These are phyloP conservation scores for Solanum chmielewskii DNA, from an alignment of 257 asterid species.

Conservation along the genomic window DNA sequence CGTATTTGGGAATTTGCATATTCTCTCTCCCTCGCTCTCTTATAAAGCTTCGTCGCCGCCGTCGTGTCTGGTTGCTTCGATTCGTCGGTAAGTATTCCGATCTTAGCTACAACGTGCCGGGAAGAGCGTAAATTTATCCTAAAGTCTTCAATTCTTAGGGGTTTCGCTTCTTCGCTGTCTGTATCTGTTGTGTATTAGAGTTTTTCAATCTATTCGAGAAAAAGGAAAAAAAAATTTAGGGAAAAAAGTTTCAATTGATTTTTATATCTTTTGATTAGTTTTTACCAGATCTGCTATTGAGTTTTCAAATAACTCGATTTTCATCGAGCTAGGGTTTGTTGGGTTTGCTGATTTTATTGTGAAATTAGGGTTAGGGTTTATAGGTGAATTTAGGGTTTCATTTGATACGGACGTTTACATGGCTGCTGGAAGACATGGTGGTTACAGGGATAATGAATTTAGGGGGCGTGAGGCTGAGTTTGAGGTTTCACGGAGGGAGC, in stretches of 20 bases:
- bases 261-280: neutral
- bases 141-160: neutral
- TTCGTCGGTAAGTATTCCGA: neutral
- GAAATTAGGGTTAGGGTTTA: conserved; percentile 9
- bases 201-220: neutral
- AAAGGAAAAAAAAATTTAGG: neutral
- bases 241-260: neutral
- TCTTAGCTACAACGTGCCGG: neutral
- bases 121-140: neutral
- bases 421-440: conserved; percentile 80
- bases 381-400: neutral
- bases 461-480: conserved; percentile 5
- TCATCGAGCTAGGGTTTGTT: neutral
- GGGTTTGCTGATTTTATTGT: neutral
- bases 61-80: neutral
- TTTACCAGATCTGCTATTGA: neutral
- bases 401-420: conserved; percentile 11
- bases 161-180: neutral
- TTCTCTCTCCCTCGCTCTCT: conserved; percentile 9
- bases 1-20: neutral
- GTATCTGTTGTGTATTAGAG: neutral
- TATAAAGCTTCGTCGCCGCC: conserved; percentile 5
- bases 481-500: neutral
- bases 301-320: neutral
- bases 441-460: conserved; percentile 48